Base-by-base conservation (phyloP, 768 basidiomycete genomes). In the Guyanaporus albipodus region DNA sequence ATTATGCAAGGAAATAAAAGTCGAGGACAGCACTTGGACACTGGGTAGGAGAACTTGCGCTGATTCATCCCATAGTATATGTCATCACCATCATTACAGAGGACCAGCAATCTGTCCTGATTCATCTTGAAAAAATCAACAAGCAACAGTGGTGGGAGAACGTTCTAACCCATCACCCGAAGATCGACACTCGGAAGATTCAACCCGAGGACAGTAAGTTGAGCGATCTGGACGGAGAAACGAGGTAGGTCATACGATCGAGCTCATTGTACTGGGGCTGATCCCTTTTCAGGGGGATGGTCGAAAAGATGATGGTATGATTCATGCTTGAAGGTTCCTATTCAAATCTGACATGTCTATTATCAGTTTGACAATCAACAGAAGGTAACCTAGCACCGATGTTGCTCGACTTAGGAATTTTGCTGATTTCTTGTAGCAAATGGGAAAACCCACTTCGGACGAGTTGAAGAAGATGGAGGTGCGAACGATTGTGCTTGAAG, bases 241-340 rank as follows among this genome's bases (percentile, higher is more conserved):
- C 95, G 1, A 82, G 90, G 90, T 85, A 55, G 27, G 69, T 52
- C 34, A 33, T 32, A n/a, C n/a, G 33, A 33, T 40, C 18, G 37
- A 22, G 23, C 22, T 36, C 22, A 42, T 47, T 12, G 8, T 41
- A 53, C 44, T 14, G 17, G 32, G 15, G 9, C 35, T 58, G 34
- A 63, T 44, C 4, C 31, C 31, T 38, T 55, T 29, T 3, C 59
- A 90, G 96, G 55, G 92, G 89, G 2, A 88, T 99, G 89, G 96
- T 99, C 4, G 96, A 99, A 69, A 99, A 99, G 75, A 99, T 99
- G 96, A 98, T 99, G 95, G 95, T 95, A 70, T 57, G 86, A 44
- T 52, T 9, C 38, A 15, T 9, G 14, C 21, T 39, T 32, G 18
- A 39, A 32, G 7, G 12, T 43, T 17, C 11, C 38, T 37, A 8